phyloP scores from a whole-genome alignment of 106 monocot genomes.

The Platanthera guangdongensis region DNA sequence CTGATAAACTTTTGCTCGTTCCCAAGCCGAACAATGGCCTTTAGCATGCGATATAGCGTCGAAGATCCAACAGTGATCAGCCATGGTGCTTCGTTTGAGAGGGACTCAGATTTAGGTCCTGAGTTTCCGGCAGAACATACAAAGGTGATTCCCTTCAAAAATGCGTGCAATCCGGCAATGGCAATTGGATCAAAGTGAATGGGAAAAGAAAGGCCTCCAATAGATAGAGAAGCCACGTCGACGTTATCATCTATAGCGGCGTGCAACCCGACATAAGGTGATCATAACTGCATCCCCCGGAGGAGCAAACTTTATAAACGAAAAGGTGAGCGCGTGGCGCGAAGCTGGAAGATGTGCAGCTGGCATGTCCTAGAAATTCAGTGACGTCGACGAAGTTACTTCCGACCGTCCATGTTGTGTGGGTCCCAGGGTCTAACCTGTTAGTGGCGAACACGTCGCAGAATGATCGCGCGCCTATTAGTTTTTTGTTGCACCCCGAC shows the following conservation, averaged over 20 bases:
- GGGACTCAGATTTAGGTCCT: too few species aligned
- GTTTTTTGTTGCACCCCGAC: conserved; percentile 28
- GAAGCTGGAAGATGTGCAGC: conserved; percentile 28
- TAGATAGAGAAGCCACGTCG: too few species aligned
- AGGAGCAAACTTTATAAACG: conserved; percentile 36
- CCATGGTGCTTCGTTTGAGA: too few species aligned
- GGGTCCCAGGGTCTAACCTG: conserved; percentile 32
- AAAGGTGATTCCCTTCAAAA: neutral
- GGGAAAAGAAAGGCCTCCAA: too few species aligned
- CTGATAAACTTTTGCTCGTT: conserved; percentile 22
- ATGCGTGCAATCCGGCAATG: too few species aligned
- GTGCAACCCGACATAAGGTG: too few species aligned
- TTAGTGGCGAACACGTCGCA: conserved; percentile 1
- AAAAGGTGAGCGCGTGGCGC: conserved; percentile 43
- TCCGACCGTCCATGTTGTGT: conserved; percentile 39
- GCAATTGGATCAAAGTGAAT: too few species aligned
- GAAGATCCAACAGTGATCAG: too few species aligned
- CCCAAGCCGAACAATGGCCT: conserved; percentile 19
- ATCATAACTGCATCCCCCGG: too few species aligned
- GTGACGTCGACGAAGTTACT: conserved; percentile 28
- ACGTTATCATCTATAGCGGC: too few species aligned
- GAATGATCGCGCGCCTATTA: conserved; percentile 17
- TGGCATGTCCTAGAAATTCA: conserved; percentile 15
- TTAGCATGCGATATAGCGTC: too few species aligned
- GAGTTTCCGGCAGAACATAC: conserved; percentile 27